Percentiles rank a stretch among this genome's conserved stretches.
Evolutionary conservation across 164 flowering plant genomes (phyloP).

Genomic region (Aristolochia fimbriata): DNA sequence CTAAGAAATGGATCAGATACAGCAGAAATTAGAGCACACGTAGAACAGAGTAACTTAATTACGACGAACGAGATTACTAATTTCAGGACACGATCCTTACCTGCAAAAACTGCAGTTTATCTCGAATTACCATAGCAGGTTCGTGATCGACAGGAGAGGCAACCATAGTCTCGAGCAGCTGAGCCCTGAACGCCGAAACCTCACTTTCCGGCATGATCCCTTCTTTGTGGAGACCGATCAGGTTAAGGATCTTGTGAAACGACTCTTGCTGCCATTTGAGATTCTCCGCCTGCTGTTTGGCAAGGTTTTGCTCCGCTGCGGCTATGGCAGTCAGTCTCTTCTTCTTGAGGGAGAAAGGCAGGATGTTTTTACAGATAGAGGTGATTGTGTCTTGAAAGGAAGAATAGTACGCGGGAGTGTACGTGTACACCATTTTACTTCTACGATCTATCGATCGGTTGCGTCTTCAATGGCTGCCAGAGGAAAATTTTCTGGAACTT

Average conservation of each 20-base stretch:
- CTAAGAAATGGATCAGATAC: no score
- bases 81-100: slow-evolving; percentile 16
- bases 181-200: slow-evolving; percentile 53
- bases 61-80: neutral
- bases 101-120: slow-evolving; percentile 85
- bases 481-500: neutral
- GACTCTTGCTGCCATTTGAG: slow-evolving; percentile 98
- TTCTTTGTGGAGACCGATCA: slow-evolving; percentile 75
- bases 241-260: slow-evolving; percentile 69
- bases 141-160: slow-evolving; percentile 53
- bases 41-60: neutral
- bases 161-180: slow-evolving; percentile 66
- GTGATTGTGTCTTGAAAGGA: slow-evolving; percentile 80
- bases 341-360: slow-evolving; percentile 76
- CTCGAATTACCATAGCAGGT: slow-evolving; percentile 53
- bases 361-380: slow-evolving; percentile 72
- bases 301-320: slow-evolving; percentile 50
- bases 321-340: slow-evolving; percentile 32
- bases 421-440: slow-evolving; percentile 37
- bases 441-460: neutral
- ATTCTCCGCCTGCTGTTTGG: slow-evolving; percentile 74
- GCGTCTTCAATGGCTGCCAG: neutral
- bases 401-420: slow-evolving; percentile 84
- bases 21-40: no score
- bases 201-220: slow-evolving; percentile 59